Conservation (phyloP, 106 monocot genomes). For the Alisma plantagoaquatica region DNA sequence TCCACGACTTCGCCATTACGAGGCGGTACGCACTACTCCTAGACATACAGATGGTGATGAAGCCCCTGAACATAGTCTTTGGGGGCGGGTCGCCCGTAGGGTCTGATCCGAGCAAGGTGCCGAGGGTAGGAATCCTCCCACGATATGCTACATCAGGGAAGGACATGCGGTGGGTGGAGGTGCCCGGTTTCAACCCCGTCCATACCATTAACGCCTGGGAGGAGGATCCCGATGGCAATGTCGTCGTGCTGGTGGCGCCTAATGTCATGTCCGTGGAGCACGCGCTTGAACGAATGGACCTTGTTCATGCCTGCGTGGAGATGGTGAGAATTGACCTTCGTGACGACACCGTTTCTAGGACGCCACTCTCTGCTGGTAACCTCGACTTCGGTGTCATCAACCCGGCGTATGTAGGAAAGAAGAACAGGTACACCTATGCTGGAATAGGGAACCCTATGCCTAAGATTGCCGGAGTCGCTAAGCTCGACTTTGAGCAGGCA, state of each 20-base stretch:
- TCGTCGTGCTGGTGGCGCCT: not conserved
- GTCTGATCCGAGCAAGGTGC: not conserved
- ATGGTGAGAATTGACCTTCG: slow-evolving; percentile 11
- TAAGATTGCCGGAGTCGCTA: slow-evolving; percentile 42
- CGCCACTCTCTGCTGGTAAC: slow-evolving; percentile 39
- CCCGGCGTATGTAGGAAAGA: slow-evolving; percentile 32
- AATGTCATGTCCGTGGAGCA: not conserved
- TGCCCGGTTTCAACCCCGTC: slow-evolving; percentile 7
- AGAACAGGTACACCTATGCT: slow-evolving; percentile 45
- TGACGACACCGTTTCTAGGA: slow-evolving; percentile 7
- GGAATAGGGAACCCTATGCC: slow-evolving; percentile 38
- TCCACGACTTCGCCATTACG: slow-evolving; percentile 13
- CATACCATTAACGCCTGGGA: slow-evolving; percentile 12
- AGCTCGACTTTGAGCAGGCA: slow-evolving; percentile 52
- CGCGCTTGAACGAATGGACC: not conserved
- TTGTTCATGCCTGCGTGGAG: slow-evolving; percentile 1
- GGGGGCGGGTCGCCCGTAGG: not conserved
- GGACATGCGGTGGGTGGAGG: slow-evolving; percentile 11
- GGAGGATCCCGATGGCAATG: slow-evolving; percentile 2
- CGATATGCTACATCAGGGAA: not conserved
- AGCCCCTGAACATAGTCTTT: not conserved
- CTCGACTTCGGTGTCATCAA: slow-evolving; percentile 49
- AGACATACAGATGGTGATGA: slow-evolving; percentile 4
- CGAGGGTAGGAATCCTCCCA: slow-evolving; percentile 4
- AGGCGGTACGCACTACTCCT: slow-evolving; percentile 3